Conservation (phyloP, 768 basidiomycete species). For the Tephrocybe sp. region DNA sequence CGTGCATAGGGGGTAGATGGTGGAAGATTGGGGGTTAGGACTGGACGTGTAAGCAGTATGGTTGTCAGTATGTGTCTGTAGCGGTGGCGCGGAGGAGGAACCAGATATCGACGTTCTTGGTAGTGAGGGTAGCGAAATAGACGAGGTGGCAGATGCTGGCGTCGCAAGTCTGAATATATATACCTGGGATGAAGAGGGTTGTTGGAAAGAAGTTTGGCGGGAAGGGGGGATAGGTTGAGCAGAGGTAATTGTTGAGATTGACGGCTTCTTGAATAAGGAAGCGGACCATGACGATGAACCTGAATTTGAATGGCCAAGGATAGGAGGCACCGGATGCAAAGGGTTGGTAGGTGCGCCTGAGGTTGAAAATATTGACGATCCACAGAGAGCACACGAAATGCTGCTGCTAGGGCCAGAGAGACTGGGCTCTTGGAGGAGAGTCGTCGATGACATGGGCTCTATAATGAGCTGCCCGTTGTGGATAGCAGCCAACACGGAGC, state of each 20-base stretch:
- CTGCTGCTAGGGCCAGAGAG: slow-evolving; percentile 36
- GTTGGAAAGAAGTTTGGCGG: slow-evolving; percentile 23
- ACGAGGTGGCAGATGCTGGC: slow-evolving; percentile 29
- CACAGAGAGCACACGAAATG: slow-evolving; percentile 82
- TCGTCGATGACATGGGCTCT: slow-evolving; percentile 73
- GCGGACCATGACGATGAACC: slow-evolving; percentile 49
- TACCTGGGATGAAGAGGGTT: slow-evolving; percentile 43
- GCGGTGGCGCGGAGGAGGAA: slow-evolving; percentile 25
- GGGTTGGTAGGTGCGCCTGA: slow-evolving; percentile 21
- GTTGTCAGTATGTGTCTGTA: slow-evolving; percentile 29
- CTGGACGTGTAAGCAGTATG: slow-evolving; percentile 17
- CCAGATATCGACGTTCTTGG: slow-evolving; percentile 20
- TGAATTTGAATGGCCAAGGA: slow-evolving; percentile 30
- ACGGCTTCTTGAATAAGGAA: slow-evolving; percentile 58
- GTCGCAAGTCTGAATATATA: slow-evolving; percentile 68
- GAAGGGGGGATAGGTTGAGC: slow-evolving; percentile 33
- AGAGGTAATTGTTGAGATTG: slow-evolving; percentile 26
- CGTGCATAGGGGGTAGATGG: slow-evolving; percentile 79
- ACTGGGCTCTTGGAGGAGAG: slow-evolving; percentile 60
- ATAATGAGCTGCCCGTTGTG: slow-evolving; percentile 85
- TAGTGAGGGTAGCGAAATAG: slow-evolving; percentile 31
- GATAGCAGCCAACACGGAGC: slow-evolving; percentile 82
- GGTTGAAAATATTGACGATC: slow-evolving; percentile 50
- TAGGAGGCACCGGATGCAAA: slow-evolving; percentile 32
- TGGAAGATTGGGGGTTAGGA: slow-evolving; percentile 32